A percentile compares a stretch with the other conserved stretches of the same genome.
These are phyloP conservation scores for Chytriomyces sp. DNA, from an alignment of 192 early-diverging fungal genomes.

Conservation along the genomic window DNA sequence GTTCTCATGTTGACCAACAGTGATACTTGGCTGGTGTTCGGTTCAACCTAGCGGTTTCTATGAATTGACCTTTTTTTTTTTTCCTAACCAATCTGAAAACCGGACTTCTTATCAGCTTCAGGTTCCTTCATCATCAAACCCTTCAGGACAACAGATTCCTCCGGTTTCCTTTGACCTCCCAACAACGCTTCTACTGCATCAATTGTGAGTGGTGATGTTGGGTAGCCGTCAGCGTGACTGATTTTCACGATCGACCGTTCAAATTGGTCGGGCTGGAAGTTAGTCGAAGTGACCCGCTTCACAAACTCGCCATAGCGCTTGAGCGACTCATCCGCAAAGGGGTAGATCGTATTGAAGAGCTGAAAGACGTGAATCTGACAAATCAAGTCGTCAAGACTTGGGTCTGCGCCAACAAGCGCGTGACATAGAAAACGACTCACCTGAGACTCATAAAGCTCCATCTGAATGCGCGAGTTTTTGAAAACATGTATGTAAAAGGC, in stretches of 20 bases:
- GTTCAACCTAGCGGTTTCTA: no score
- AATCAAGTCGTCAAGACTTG: no score
- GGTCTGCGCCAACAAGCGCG: not conserved
- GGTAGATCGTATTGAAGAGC: constrained; percentile 32
- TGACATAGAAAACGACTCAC: no score
- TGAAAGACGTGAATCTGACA: constrained; percentile 44
- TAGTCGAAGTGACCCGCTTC: not conserved
- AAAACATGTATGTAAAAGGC: constrained; percentile 31
- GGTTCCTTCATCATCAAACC: not conserved
- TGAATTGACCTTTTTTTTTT: no score
- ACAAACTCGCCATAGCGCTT: constrained; percentile 19
- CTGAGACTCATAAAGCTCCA: constrained; percentile 53
- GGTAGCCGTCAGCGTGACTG: constrained; percentile 2
- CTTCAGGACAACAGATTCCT: not conserved
- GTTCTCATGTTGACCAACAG: no score
- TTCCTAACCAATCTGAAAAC: no score
- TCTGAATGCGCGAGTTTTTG: constrained; percentile 24
- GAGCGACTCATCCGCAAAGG: constrained; percentile 10
- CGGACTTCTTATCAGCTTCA: not conserved
- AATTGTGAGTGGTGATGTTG: not conserved
- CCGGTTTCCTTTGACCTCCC: not conserved
- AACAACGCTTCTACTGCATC: constrained; percentile 10
- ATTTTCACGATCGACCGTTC: not conserved
- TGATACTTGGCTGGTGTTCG: no score
- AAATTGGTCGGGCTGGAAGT: not conserved